Evolutionary conservation across 1,284 basidiomycete genomes (phyloP), one percentile per base, ranked within the genome.

Genomic region (Phaffia rhodozyma): DNA sequence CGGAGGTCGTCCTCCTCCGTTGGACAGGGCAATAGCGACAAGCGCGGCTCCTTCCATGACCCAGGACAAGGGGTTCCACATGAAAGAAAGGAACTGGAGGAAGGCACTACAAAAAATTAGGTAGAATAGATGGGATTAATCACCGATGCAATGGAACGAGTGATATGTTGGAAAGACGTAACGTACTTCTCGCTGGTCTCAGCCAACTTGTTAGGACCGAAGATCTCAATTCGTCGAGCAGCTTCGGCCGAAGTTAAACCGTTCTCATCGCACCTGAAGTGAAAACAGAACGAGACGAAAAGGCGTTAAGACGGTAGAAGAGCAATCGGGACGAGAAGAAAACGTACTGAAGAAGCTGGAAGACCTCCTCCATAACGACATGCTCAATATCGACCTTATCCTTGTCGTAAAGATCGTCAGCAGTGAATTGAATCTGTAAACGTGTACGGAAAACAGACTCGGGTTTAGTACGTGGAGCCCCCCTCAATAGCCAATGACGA

Each of bases 51-150:
- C 91, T 78, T 98, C 93, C 93, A 97, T 98, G 79, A 97, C 94
- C 92, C 93, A 97, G 52, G 92, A 96, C 29, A 97, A 82, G 60
- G 92, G 92, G 79, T 96, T 96, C 91, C 91, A 94, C 91, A 94
- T 94, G 82, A 96, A 97, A 75, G 85, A 86, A 72, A 96, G 80
- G 80, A 96, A 96, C 87, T 96, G 76, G 20, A 73, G 69, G 67
- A 72, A 62, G 63, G 70, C 72, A 68, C 75, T 77, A 69, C 32
- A 61, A 57, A 67, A 34, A 34, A 9, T 9, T 5, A 34, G 32
- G 32, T 9, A 34, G 32, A 34, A 34, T 5, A 34, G 32, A 34
- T 34, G 5, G 9, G 9, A 9, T 34, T 9, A 34, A 9, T 11
- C 51, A 48, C 60, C 48, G 52, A 43, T 11, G 9, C 50, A 51